Evolutionary conservation across 2,329 filamentous ascomycete species (phyloP).

Genomic region (Alternaria angustiovoidea): DNA sequence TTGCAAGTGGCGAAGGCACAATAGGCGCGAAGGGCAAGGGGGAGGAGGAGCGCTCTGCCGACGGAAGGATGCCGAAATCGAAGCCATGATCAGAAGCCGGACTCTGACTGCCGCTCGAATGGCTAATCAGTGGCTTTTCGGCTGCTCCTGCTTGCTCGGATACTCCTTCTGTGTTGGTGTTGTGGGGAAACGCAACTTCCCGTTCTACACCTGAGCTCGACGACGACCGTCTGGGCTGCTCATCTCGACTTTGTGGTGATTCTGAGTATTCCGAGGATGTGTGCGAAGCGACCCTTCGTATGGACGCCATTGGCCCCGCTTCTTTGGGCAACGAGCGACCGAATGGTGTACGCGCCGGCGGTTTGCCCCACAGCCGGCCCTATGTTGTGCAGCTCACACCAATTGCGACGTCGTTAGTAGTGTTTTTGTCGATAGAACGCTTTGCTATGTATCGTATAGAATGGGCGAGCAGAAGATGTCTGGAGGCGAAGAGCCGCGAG

Average conservation of each 20-base stretch:
- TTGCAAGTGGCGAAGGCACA: slow-evolving; percentile 18
- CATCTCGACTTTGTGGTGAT: slow-evolving; percentile 18
- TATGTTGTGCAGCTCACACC: slow-evolving; percentile 8
- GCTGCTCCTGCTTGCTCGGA: slow-evolving; percentile 12
- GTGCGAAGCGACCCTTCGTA: slow-evolving; percentile 30
- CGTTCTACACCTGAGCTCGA: slow-evolving; percentile 31
- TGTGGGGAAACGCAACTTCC: slow-evolving; percentile 28
- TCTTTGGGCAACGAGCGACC: slow-evolving; percentile 3
- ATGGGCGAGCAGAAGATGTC: not conserved
- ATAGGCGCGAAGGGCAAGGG: slow-evolving; percentile 19
- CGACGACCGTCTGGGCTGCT: slow-evolving; percentile 35
- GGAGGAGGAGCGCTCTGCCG: slow-evolving; percentile 8
- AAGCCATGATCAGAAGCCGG: slow-evolving; percentile 14
- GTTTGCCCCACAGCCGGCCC: slow-evolving; percentile 5
- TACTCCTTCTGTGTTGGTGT: slow-evolving; percentile 10
- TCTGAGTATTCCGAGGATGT: slow-evolving; percentile 22
- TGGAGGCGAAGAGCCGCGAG: not conserved
- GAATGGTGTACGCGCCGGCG: slow-evolving; percentile 6
- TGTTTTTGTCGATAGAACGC: not conserved
- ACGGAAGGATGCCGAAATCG: slow-evolving; percentile 15
- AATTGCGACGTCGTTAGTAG: not conserved
- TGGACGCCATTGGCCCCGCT: slow-evolving; percentile 32
- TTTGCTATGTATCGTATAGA: not conserved
- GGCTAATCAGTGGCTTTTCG: slow-evolving; percentile 2
- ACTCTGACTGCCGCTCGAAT: slow-evolving; percentile 10